Evolutionary conservation across 2,329 filamentous ascomycete species (phyloP).

Genomic region (Podosphaera xanthii): DNA sequence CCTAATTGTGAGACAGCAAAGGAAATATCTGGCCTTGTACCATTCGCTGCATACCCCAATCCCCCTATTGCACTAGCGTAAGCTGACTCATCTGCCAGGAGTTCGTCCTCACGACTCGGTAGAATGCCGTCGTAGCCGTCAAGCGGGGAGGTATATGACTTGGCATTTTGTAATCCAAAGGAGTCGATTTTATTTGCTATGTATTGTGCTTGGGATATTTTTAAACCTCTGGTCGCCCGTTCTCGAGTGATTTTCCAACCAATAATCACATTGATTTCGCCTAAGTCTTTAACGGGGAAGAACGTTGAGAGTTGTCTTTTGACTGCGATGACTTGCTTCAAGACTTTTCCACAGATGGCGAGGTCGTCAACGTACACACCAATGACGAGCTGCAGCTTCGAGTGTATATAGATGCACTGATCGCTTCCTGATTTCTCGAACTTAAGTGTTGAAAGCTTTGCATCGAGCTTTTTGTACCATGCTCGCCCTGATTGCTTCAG

Average conservation of each 20-base stretch:
- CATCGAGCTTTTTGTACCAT: too few species aligned
- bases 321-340: background rate
- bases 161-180: too few species aligned
- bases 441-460: too few species aligned
- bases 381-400: background rate
- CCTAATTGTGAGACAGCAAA: background rate
- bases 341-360: background rate
- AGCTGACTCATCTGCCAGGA: background rate
- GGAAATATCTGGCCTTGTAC: background rate
- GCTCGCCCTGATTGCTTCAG: too few species aligned
- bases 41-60: background rate
- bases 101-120: background rate
- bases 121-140: background rate
- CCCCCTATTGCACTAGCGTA: background rate
- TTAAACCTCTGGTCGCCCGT: too few species aligned
- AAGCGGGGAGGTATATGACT: background rate
- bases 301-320: background rate
- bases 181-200: too few species aligned
- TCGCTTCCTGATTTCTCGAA: too few species aligned
- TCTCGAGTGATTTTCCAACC: too few species aligned
- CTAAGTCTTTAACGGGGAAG: background rate
- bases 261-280: too few species aligned
- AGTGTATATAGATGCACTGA: background rate
- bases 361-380: background rate
- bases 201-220: too few species aligned